Conservation (phyloP, 139 green algal species). For the Choricystis sp. region DNA sequence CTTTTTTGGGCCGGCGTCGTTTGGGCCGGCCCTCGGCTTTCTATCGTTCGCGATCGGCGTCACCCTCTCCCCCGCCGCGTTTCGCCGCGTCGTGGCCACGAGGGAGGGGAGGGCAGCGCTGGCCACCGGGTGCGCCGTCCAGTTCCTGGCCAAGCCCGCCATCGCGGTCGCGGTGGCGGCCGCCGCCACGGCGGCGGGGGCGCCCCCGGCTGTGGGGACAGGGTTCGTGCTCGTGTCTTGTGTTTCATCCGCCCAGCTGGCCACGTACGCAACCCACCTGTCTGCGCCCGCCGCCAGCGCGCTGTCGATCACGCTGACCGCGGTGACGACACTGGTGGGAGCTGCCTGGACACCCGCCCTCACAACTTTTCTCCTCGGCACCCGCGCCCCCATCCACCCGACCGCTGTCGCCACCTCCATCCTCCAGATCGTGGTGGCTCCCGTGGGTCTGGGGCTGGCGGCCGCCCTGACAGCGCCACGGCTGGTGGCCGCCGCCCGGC, state of each 20-base stretch:
- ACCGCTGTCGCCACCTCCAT: conserved; percentile 13
- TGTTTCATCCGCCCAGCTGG: conserved; percentile 25
- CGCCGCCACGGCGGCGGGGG: conserved; percentile 2
- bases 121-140: conserved; percentile 7
- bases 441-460: conserved; percentile 10
- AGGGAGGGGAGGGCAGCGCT: neutral
- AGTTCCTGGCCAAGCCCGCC: conserved; percentile 19
- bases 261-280: conserved; percentile 23
- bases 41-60: conserved; percentile 26
- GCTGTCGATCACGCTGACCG: conserved; percentile 20
- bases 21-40: conserved; percentile 15
- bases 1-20: conserved; percentile 3
- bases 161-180: conserved; percentile 8
- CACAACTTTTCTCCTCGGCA: conserved; percentile 14
- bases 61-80: conserved; percentile 12
- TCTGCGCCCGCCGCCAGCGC: conserved; percentile 10
- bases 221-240: conserved; percentile 18
- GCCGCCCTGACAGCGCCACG: conserved; percentile 5
- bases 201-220: conserved; percentile 9
- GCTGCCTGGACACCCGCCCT: conserved; percentile 16
- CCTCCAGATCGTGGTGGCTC: conserved; percentile 18
- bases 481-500: conserved; percentile 4
- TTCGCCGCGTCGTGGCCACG: conserved; percentile 1
- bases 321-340: conserved; percentile 13
- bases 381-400: conserved; percentile 15